Evolutionary conservation across 139 green algal species (phyloP), one percentile per base, ranked within the genome.

Genomic region (Chlorella sorokiniana): DNA sequence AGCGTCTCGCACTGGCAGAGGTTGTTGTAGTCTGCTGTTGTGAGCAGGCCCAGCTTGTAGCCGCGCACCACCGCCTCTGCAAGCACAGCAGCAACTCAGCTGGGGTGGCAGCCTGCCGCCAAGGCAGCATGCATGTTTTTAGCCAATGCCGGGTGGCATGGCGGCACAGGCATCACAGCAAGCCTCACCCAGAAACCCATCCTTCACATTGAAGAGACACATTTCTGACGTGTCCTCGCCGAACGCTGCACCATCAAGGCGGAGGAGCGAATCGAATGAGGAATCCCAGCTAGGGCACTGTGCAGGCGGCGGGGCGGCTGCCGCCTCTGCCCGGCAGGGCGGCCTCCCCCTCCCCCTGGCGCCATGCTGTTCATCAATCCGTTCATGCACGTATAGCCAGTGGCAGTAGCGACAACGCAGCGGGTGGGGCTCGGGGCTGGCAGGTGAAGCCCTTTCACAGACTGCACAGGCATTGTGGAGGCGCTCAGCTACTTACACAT

Each of bases 111-210:
- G 41, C 56, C 16, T 37, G 7, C 38, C 29, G 6, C 33, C 8
- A 33, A n/a, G 5, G 78, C 37, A 35, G 45, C n/a, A n/a, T 5
- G 56, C 38, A 45, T 45, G n/a, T 25, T 4, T 18, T 76, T 85
- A 63, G 42, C 95, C n/a, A 42, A 11, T 77, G 41, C 25, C 27
- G 33, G 16, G 62, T 16, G 29, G 4, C 16, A 69, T 9, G 22
- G 11, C 52, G n/a, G 22, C 2, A 9, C 35, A 85, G 87, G 59
- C 45, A n/a, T n/a, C n/a, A n/a, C n/a, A n/a, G n/a, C n/a, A n/a
- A n/a, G n/a, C n/a, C n/a, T n/a, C n/a, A 98, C 95, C 95, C 45
- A 99, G 86, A 78, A 94, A 99, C 14, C 97, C 97, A 88, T 99
- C 94, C 83, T 99, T 98, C 42, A 98, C 92, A 78, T 99, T 99